phyloP scores from a whole-genome alignment of 495 filamentous ascomycete species.

The Trichocladium uniseriatum region DNA sequence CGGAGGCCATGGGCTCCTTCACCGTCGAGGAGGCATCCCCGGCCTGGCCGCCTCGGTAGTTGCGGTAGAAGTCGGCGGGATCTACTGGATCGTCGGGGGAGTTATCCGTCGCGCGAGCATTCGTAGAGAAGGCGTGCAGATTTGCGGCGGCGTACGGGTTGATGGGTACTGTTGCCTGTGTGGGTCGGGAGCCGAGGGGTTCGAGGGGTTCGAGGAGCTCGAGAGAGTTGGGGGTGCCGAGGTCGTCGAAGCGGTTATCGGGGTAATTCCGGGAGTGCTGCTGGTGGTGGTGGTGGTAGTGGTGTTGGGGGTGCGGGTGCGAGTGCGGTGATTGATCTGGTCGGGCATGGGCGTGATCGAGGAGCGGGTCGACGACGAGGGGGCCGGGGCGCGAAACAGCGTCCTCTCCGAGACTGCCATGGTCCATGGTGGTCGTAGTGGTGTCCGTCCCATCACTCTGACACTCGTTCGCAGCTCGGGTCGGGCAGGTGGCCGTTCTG shows the following conservation, averaged over 20 bases:
- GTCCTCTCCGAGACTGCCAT: slow-evolving; percentile 27
- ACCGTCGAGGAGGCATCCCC: slow-evolving; percentile 15
- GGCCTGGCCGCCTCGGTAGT: slow-evolving; percentile 32
- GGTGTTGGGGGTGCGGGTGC: slow-evolving; percentile 4
- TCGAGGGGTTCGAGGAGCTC: too few relatives aligned
- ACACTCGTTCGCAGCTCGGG: slow-evolving; percentile 4
- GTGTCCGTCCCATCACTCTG: slow-evolving; percentile 20
- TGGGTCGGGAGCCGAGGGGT: slow-evolving; percentile 1
- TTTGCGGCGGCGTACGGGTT: slow-evolving; percentile 32
- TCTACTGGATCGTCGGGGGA: slow-evolving; percentile 31
- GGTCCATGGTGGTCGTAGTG: slow-evolving; percentile 25
- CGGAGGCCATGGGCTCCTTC: slow-evolving; percentile 24
- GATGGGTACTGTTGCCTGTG: slow-evolving; percentile 14
- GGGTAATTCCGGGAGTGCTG: slow-evolving; percentile 13
- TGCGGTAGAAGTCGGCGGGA: slow-evolving; percentile 47
- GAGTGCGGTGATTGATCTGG: slow-evolving; percentile 10
- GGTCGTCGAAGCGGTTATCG: too few relatives aligned
- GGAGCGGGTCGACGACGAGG: slow-evolving; percentile 16
- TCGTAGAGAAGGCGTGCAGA: slow-evolving; percentile 30
- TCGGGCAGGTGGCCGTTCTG: slow-evolving; percentile 3
- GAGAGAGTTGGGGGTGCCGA: too few relatives aligned
- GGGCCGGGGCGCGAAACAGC: slow-evolving; percentile 19
- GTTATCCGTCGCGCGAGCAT: slow-evolving; percentile 26
- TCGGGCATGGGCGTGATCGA: slow-evolving; percentile 12
- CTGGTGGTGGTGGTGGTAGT: slow-evolving; percentile 6